These are phyloP conservation scores for Penicillium cataractarum DNA, from an alignment of 495 filamentous ascomycete genomes.

Conservation along the genomic window DNA sequence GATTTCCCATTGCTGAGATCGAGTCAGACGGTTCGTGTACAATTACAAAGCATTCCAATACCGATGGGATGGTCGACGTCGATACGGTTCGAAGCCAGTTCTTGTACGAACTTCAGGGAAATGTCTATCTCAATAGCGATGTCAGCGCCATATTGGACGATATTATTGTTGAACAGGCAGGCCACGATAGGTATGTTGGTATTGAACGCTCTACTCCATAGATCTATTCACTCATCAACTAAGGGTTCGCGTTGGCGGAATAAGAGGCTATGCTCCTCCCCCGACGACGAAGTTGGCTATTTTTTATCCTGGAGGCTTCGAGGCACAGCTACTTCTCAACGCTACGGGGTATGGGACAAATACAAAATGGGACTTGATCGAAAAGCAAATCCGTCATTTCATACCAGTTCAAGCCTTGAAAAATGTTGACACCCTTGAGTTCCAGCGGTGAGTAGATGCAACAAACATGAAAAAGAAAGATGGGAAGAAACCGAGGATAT, in stretches of 20 bases:
- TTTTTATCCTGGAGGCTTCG: slow-evolving; percentile 51
- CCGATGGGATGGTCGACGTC: slow-evolving; percentile 30
- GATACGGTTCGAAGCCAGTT: slow-evolving; percentile 55
- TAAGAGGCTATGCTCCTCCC: slow-evolving; percentile 51
- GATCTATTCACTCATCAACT: neutral
- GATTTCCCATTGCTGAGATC: slow-evolving; percentile 46
- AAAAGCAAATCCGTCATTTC: slow-evolving; percentile 39
- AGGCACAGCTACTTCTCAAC: slow-evolving; percentile 46
- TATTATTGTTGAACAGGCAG: slow-evolving; percentile 38
- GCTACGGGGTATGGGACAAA: slow-evolving; percentile 44
- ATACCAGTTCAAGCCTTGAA: slow-evolving; percentile 20
- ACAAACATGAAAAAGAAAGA: too few relatives aligned
- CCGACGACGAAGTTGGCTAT: slow-evolving; percentile 59
- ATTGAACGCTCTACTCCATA: neutral
- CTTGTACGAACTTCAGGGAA: slow-evolving; percentile 61
- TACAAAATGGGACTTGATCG: slow-evolving; percentile 46
- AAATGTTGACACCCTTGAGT: slow-evolving; percentile 32
- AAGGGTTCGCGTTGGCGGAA: slow-evolving; percentile 47
- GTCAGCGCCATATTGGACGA: slow-evolving; percentile 52
- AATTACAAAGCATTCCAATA: slow-evolving; percentile 30
- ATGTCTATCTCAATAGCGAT: slow-evolving; percentile 54
- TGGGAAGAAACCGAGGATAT: slow-evolving; percentile 20
- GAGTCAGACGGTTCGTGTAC: slow-evolving; percentile 33
- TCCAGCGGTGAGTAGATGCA: slow-evolving; percentile 17
- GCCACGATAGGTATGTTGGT: slow-evolving; percentile 28